A percentile compares a stretch with the other conserved stretches of the same genome.
Conservation (phyloP, 176 grass and related monocot species). For the Typha latifolia region DNA sequence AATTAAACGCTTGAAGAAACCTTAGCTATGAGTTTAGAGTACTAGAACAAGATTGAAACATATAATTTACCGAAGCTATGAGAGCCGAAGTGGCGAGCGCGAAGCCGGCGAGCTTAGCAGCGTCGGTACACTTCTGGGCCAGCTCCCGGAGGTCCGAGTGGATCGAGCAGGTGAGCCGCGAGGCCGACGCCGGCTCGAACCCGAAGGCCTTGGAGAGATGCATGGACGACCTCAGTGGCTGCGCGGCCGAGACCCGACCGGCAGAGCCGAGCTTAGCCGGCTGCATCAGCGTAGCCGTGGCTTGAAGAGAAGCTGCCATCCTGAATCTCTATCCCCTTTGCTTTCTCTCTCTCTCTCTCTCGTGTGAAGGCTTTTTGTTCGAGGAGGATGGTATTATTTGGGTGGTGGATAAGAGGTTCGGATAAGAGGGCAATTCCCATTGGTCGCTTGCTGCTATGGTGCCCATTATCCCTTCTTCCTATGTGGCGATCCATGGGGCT, state of each 20-base stretch:
- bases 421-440: conserved; percentile 48
- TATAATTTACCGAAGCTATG: conserved; percentile 48
- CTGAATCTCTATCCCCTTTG: neutral
- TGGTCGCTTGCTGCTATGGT: conserved; percentile 47
- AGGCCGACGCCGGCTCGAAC: conserved; percentile 14
- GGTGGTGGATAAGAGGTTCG: conserved; percentile 47
- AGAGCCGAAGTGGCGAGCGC: conserved; percentile 79
- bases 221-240: conserved; percentile 9
- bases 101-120: conserved; percentile 71
- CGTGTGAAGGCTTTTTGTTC: conserved; percentile 20
- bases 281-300: conserved; percentile 77
- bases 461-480: neutral
- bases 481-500: conserved; percentile 25
- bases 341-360: neutral
- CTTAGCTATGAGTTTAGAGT: too few species aligned
- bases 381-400: conserved; percentile 29
- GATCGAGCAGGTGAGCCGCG: conserved; percentile 42
- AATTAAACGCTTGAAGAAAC: too few species aligned
- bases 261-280: conserved; percentile 50
- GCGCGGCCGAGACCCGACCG: conserved; percentile 16
- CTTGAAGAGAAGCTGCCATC: conserved; percentile 83
- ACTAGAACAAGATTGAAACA: neutral
- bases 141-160: conserved; percentile 53
- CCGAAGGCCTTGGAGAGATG: conserved; percentile 38
- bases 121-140: conserved; percentile 41